phyloP scores from a whole-genome alignment of 2,329 filamentous ascomycete species.

The Xylaria sp. region DNA sequence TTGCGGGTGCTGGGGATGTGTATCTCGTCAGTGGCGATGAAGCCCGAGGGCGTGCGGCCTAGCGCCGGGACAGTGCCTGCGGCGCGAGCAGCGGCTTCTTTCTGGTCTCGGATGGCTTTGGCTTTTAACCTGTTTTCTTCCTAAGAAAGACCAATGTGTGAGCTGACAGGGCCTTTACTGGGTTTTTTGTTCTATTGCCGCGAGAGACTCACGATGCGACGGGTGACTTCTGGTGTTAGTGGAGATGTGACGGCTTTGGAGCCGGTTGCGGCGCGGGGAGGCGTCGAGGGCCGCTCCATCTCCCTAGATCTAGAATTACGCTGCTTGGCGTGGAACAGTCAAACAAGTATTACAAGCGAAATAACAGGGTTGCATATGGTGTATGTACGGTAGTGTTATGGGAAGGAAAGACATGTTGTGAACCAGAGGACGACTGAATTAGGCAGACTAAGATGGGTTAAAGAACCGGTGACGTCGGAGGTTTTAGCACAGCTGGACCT shows the following conservation, averaged over 20 bases:
- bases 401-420: not conserved
- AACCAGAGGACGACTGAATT: slow-evolving; percentile 7
- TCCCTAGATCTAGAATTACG: not conserved
- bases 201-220: slow-evolving; percentile 56
- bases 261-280: slow-evolving; percentile 44
- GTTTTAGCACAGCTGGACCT: slow-evolving; percentile 19
- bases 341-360: not conserved
- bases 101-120: slow-evolving; percentile 81
- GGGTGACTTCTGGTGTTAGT: slow-evolving; percentile 59
- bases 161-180: not conserved
- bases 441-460: slow-evolving; percentile 10
- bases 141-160: slow-evolving; percentile 49
- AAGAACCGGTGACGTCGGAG: slow-evolving; percentile 38
- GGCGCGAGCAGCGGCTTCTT: slow-evolving; percentile 65
- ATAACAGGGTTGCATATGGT: not conserved
- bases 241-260: slow-evolving; percentile 47
- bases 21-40: slow-evolving; percentile 71
- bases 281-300: slow-evolving; percentile 57
- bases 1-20: slow-evolving; percentile 68
- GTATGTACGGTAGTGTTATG: not conserved
- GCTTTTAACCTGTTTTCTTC: slow-evolving; percentile 88
- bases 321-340: not conserved
- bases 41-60: slow-evolving; percentile 66
- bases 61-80: slow-evolving; percentile 48
- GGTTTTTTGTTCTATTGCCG: not conserved